Evolutionary conservation across 495 filamentous ascomycete species (phyloP), one percentile per base, ranked within the genome.

Genomic region (Acidiella bohemica): DNA sequence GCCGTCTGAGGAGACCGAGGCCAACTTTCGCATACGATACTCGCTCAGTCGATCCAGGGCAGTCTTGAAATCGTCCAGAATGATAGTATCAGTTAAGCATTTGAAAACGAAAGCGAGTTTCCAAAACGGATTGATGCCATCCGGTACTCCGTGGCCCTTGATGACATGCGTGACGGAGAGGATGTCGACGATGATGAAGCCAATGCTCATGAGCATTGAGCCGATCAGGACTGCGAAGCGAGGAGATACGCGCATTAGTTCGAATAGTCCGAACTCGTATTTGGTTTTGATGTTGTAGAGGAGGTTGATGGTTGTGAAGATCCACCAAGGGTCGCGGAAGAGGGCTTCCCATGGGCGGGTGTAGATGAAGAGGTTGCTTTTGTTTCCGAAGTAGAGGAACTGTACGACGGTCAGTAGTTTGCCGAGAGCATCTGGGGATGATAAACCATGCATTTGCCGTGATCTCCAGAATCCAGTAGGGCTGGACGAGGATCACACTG

Each of bases 11-110:
- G 29, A 13, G 20, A 37, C 14, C 18, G 26, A 38, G 21, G 33
- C 42, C 13, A 44, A 3, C 4, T 28, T 9, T 18, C 31, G 33
- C 18, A 44, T 13, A 12, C 54, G 56, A 39, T 55, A 49, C 10
- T 48, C 41, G 19, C 50, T 46, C 19, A 64, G 47, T 4, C 53
- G 41, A 31, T 73, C 70, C 13, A 75, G 62, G 0, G 67, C 71
- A 2, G 67, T 74, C 53, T 74, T 74, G 67, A 76, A 76, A 37
- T 76, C 72, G 41, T 76, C 72, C 0, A 76, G 64, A 32, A 76
- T 64, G 32, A 75, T 62, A 5, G 65, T 67, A 49, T 76, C 72
- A 33, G 68, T 72, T 24, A 73, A 63, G 38, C 69, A 73, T 50
- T 75, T 76, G 62, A 75, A 75, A 8, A 76, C 65, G 43, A 73